Evolutionary conservation across 1,284 basidiomycete species (phyloP).

Genomic region (Cutaneotrichosporon sp.): DNA sequence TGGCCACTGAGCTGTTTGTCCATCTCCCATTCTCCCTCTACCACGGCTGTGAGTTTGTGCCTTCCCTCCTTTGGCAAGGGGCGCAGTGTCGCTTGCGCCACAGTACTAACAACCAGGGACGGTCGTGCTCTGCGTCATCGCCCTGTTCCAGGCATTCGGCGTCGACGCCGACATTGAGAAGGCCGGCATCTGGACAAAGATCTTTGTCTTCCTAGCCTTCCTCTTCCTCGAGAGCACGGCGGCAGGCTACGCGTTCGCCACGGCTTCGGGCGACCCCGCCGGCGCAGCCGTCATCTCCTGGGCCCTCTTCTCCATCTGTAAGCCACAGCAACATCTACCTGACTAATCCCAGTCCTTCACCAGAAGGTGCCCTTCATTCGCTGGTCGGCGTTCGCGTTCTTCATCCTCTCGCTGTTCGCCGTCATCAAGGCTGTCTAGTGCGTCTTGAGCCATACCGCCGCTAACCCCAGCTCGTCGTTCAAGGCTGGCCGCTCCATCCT

Average conservation of each 20-base stretch:
- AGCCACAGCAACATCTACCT: conserved; percentile 12
- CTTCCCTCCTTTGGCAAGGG: neutral
- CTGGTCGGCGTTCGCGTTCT: conserved; percentile 80
- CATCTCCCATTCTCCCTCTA: conserved; percentile 77
- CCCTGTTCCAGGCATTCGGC: conserved; percentile 87
- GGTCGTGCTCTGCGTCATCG: conserved; percentile 80
- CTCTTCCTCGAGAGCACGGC: conserved; percentile 92
- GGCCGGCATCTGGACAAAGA: conserved; percentile 84
- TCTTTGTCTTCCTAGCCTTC: conserved; percentile 83
- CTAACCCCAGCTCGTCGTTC: conserved; percentile 37
- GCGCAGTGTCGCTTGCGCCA: neutral
- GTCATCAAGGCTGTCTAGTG: conserved; percentile 60
- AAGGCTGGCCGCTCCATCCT: conserved; percentile 52
- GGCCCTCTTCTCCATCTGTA: conserved; percentile 47
- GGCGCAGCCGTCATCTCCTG: conserved; percentile 47
- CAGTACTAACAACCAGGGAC: conserved; percentile 52
- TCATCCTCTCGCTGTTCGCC: conserved; percentile 76
- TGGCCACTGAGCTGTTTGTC: conserved; percentile 60
- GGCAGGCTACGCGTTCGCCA: conserved; percentile 83
- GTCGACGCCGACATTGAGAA: conserved; percentile 60
- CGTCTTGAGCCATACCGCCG: conserved; percentile 7
- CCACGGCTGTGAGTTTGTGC: conserved; percentile 64
- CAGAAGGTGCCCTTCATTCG: conserved; percentile 68
- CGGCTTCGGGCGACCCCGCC: conserved; percentile 71
- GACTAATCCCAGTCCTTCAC: conserved; percentile 52